These are phyloP conservation scores for Trichoderma sp. DNA, from an alignment of 2,329 filamentous ascomycete genomes.

Conservation along the genomic window DNA sequence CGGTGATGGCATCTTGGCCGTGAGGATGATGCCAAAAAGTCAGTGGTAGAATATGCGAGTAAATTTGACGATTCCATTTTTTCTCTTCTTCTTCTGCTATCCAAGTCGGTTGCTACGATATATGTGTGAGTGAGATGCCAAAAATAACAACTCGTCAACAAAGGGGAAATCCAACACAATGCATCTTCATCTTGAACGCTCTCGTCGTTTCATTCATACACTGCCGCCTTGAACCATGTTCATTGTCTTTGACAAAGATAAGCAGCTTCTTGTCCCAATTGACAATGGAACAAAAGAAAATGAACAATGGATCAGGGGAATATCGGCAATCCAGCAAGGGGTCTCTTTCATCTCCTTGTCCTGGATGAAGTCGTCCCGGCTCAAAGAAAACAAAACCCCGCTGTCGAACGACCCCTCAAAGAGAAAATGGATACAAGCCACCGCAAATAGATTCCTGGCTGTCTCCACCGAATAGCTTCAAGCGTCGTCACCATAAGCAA, in stretches of 20 bases:
- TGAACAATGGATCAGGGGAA: not conserved
- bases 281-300: not conserved
- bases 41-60: not conserved
- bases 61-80: not conserved
- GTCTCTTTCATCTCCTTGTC: too few species aligned
- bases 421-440: not conserved
- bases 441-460: not conserved
- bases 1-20: not conserved
- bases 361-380: not conserved
- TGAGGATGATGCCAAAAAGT: not conserved
- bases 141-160: not conserved
- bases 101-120: not conserved
- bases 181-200: not conserved
- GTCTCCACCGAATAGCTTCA: constrained; percentile 7
- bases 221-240: not conserved
- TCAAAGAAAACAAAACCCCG: not conserved
- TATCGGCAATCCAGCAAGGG: not conserved
- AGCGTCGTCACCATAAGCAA: constrained; percentile 6
- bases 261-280: not conserved
- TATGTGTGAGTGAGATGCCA: constrained; percentile 3
- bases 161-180: not conserved
- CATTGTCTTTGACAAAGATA: not conserved
- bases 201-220: not conserved
- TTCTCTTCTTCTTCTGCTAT: not conserved
- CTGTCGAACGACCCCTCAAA: constrained; percentile 9